Base-by-base conservation (phyloP, 495 filamentous ascomycete species). In the Geopyxis carbonaria region DNA sequence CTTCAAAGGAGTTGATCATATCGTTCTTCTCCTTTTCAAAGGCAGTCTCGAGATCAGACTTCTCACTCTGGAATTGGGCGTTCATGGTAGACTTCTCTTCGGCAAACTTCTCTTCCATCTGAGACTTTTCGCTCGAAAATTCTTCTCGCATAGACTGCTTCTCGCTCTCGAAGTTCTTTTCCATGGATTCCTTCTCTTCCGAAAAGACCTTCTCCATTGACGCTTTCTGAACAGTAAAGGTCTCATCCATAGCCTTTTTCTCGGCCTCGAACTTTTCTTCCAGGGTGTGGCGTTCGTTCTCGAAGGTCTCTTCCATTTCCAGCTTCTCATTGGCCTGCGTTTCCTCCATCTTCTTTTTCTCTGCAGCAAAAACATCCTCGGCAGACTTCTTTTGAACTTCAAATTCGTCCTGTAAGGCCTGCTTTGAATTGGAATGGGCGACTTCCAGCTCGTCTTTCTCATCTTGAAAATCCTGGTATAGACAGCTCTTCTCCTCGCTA, bases 191-290 rank as follows among this genome's bases (percentile, higher is more conserved):
- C 31, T 53, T 48, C n/a, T 50, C 43, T 8, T 43, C 45, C 1
- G 38, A 30, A 15, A 56, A 50, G 3, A 42, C 38, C 22, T 46
- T 41, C 21, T 51, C 47, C 23, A 51, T 44, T 16, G 37, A 25
- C 32, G 34, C 39, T 28, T 56, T 46, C 39, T 59, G 47, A 6
- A 27, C 42, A 19, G 61, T 56, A 13, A 66, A 57, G 0, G 57
- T 49, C 27, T 61, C 61, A 27, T 66, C 58, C 48, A 71, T 56
- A 14, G 55, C 31, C 4, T 53, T 48, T 32, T 61, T 65, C 42
- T 66, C 59, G 10, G 27, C 24, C 2, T 30, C 41, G 34, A 45
- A 48, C 16, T 24, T 16, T 11, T 34, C 23, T 33, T 45, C 35
- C 36, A 50, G 14, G 1, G 25, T 13, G 5, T 15, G 7, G 14